Evolutionary conservation across 805 yeast genomes (phyloP).

Genomic region (Candida boidinii): DNA sequence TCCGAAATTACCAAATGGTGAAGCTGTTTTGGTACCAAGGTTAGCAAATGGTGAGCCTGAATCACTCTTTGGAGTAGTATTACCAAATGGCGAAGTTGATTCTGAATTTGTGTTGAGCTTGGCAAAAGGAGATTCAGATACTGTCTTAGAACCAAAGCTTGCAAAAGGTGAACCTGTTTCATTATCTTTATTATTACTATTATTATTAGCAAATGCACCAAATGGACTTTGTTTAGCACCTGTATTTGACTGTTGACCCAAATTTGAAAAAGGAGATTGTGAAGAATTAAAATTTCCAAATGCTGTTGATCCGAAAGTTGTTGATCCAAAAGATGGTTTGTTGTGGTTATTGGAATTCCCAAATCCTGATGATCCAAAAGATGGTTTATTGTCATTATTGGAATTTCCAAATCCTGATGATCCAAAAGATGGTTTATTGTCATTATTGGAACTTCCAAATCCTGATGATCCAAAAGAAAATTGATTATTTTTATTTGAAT

Average conservation of each 20-base stretch:
- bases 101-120: not conserved
- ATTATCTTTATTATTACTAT: not conserved
- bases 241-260: no score
- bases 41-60: conserved; percentile 7
- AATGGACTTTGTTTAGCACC: no score
- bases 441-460: conserved; percentile 6
- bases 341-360: conserved; percentile 5
- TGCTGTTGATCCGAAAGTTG: conserved; percentile 7
- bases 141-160: not conserved
- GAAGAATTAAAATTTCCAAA: no score
- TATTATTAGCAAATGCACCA: conserved; percentile 7
- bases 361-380: conserved; percentile 19
- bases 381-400: conserved; percentile 4
- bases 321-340: conserved; percentile 14
- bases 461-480: conserved; percentile 8
- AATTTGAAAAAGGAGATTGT: no score
- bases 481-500: no score
- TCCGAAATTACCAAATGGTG: conserved; percentile 1
- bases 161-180: conserved; percentile 1
- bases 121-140: not conserved
- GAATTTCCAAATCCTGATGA: conserved; percentile 11
- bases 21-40: not conserved
- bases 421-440: conserved; percentile 14
- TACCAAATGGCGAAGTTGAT: not conserved
- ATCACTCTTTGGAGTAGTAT: no score